phyloP scores from a whole-genome alignment of 129 eudicot genomes.

The Chrysanthemum makinoi region DNA sequence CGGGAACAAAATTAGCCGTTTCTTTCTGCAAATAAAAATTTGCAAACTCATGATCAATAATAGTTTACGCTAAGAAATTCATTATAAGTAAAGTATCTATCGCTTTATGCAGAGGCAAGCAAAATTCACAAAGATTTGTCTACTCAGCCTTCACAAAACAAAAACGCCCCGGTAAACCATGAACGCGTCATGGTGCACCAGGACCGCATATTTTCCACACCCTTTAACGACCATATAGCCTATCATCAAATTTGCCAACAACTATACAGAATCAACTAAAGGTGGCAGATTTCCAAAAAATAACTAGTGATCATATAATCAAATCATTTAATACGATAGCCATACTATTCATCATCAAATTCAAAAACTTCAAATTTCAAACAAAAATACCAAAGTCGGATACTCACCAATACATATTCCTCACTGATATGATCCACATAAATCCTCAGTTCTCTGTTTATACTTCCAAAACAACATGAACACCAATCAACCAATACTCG shows the following conservation, averaged over 20 bases:
- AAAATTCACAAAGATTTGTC: not conserved
- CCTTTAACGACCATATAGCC: not conserved
- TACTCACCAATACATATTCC: slow-evolving; percentile 28
- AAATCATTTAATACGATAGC: not conserved
- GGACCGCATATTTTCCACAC: not conserved
- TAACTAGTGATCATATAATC: not conserved
- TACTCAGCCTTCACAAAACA: slow-evolving; percentile 1
- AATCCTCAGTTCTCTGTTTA: slow-evolving; percentile 3
- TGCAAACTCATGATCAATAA: slow-evolving; percentile 9
- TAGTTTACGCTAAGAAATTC: not conserved
- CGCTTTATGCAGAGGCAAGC: not conserved
- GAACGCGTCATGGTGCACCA: slow-evolving; percentile 4
- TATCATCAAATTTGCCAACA: slow-evolving; percentile 2
- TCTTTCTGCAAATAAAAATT: slow-evolving; percentile 23
- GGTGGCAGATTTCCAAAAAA: not conserved
- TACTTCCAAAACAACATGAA: slow-evolving; percentile 21
- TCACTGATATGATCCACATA: slow-evolving; percentile 26
- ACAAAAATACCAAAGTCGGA: slow-evolving; percentile 5
- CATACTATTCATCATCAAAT: slow-evolving; percentile 7
- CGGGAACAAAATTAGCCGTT: not conserved
- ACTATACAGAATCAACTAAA: not conserved
- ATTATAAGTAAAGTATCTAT: too few relatives aligned
- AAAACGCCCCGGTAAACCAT: not conserved
- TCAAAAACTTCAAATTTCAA: not conserved
- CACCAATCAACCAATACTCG: slow-evolving; percentile 10